Percentiles rank a stretch among this genome's conserved stretches.
These are phyloP conservation scores for Ashbya aceris DNA, from an alignment of 1,139 yeast species.

Conservation along the genomic window DNA sequence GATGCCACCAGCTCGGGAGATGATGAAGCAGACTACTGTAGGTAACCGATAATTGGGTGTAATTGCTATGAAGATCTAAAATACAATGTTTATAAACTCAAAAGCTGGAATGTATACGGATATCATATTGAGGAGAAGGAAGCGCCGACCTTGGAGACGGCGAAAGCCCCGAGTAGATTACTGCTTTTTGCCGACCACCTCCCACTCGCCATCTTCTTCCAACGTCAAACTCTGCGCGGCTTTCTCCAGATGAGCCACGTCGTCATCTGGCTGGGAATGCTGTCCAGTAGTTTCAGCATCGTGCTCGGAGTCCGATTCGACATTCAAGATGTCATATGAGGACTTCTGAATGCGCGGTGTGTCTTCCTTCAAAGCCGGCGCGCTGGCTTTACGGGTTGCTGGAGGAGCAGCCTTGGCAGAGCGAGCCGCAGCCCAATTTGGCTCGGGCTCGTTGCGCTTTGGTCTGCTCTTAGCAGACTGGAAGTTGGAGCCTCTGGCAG, in stretches of 20 bases:
- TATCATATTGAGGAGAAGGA: background rate
- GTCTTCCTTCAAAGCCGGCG: conserved; percentile 28
- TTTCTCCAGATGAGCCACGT: conserved; percentile 33
- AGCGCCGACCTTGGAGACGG: background rate
- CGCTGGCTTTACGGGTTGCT: background rate
- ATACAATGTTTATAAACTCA: conserved; percentile 1
- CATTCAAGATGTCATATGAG: conserved; percentile 54
- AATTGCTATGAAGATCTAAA: conserved; percentile 3
- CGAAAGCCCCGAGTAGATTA: background rate
- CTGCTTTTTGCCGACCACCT: conserved; percentile 46
- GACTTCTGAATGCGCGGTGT: conserved; percentile 45
- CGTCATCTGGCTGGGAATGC: conserved; percentile 13
- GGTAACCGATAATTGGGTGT: no score
- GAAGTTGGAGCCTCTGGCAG: conserved; percentile 31
- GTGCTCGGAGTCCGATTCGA: conserved; percentile 56
- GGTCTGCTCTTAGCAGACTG: conserved; percentile 28
- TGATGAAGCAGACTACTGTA: no score
- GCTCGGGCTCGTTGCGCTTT: conserved; percentile 38
- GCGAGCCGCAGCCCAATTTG: conserved; percentile 42
- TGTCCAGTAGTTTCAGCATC: conserved; percentile 19
- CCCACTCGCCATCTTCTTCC: conserved; percentile 44
- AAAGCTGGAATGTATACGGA: background rate
- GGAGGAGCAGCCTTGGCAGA: conserved; percentile 27
- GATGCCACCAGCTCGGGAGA: no score
- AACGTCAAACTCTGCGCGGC: conserved; percentile 35